Evolutionary conservation across 163 green algal species (phyloP), one percentile per base, ranked within the genome.

Genomic region (Volvox carteri): DNA sequence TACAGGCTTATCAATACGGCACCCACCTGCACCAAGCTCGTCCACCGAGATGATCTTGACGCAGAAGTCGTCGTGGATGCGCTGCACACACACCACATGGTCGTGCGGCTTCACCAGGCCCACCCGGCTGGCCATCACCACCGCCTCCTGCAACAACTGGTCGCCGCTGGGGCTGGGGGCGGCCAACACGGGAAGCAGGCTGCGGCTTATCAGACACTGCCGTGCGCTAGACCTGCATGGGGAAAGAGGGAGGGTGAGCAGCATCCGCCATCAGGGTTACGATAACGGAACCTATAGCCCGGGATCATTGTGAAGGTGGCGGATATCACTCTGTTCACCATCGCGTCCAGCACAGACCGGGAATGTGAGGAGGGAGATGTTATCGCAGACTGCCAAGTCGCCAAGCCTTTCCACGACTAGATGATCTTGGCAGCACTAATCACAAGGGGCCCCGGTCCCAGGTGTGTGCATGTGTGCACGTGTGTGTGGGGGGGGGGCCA

Each of bases 171-270:
- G 92, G 30, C 93, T 95, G 16, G 97, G 96, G 11, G 96, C 94
- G 0, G 96, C 97, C 75, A 99, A 94, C 73, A 98, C 94, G 39
- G 97, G 97, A 86, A 98, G 88, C 48, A 99, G 92, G 77, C 95
- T 95, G 41, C 94, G 93, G 37, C 90, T 94, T 50, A 99, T 90
- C 52, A 97, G 92, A 83, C 94, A 96, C 90, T 98, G 96, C 9
- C 97, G 95, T 21, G 97, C 96, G 58, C 89, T 90, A 60, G 86
- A 86, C 37, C 90, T 94, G 92, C 42, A 42, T 39, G 73, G 68
- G 58, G 52, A 62, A 60, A 37, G 78, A 44, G 75, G 42, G 58
- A 52, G 50, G 39, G 44, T 18, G 42, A 19, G 65, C 9, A 58
- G n/a, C n/a, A n/a, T n/a, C n/a, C n/a, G n/a, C n/a, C n/a, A n/a